These are phyloP conservation scores for Carnegiea gigantea DNA, from an alignment of 179 eudicot genomes.

Conservation along the genomic window DNA sequence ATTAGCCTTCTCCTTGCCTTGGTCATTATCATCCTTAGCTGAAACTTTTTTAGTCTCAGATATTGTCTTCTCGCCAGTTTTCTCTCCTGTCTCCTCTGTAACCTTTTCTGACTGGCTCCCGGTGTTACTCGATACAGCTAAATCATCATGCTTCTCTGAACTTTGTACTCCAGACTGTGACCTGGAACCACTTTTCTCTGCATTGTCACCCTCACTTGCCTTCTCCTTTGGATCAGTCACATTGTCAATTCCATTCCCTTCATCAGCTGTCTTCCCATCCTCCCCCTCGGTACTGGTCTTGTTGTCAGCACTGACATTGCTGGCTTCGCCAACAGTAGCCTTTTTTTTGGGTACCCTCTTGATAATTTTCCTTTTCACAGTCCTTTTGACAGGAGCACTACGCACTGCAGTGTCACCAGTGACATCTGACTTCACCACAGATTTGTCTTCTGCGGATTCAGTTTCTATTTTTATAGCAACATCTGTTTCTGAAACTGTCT, in stretches of 20 bases:
- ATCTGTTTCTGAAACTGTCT: constrained; percentile 42
- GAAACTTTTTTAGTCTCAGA: constrained; percentile 36
- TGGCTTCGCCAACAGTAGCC: constrained; percentile 35
- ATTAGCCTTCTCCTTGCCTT: constrained; percentile 43
- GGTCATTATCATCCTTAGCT: constrained; percentile 38
- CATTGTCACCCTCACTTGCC: constrained; percentile 26
- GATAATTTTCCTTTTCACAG: constrained; percentile 70
- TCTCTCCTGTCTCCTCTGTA: constrained; percentile 36
- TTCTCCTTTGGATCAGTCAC: constrained; percentile 30
- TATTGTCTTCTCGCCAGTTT: constrained; percentile 26
- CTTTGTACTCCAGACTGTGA: constrained; percentile 20
- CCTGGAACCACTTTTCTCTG: constrained; percentile 29
- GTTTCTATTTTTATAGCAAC: constrained; percentile 35
- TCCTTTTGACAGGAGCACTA: constrained; percentile 49
- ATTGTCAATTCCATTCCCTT: constrained; percentile 27
- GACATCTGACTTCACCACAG: constrained; percentile 37
- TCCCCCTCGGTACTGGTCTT: constrained; percentile 27
- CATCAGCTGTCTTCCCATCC: constrained; percentile 23
- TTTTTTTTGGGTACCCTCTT: constrained; percentile 73
- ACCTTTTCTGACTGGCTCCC: constrained; percentile 39
- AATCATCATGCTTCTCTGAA: constrained; percentile 33
- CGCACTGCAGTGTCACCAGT: constrained; percentile 34
- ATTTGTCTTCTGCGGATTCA: constrained; percentile 40
- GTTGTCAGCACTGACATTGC: constrained; percentile 30
- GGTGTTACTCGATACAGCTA: constrained; percentile 29